Conservation (phyloP, 2,329 filamentous ascomycete genomes). For the Trichoderma koningii region DNA sequence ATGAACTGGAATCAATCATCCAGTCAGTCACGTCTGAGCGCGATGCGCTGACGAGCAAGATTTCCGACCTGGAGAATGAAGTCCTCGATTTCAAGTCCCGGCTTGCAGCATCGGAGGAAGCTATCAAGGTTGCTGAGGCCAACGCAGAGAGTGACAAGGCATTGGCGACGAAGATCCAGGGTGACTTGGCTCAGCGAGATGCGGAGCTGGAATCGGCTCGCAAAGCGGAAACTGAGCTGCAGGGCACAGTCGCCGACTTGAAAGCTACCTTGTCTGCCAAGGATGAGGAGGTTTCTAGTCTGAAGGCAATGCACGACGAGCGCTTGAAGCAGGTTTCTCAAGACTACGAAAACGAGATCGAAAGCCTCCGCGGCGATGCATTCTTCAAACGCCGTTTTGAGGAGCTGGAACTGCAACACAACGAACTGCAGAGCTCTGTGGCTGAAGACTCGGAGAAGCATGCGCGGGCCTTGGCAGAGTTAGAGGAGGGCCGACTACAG, state of each 20-base stretch:
- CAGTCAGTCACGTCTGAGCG: slow-evolving; percentile 49
- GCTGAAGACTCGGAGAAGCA: slow-evolving; percentile 44
- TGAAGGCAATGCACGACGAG: slow-evolving; percentile 59
- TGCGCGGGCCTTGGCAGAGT: slow-evolving; percentile 46
- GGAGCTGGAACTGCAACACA: slow-evolving; percentile 60
- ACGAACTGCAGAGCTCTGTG: slow-evolving; percentile 48
- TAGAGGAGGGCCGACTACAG: slow-evolving; percentile 48
- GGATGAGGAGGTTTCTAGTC: slow-evolving; percentile 51
- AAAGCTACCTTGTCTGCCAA: slow-evolving; percentile 51
- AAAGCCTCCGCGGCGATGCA: slow-evolving; percentile 62
- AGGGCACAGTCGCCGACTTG: slow-evolving; percentile 52
- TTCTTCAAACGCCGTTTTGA: slow-evolving; percentile 66
- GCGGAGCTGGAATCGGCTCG: slow-evolving; percentile 50
- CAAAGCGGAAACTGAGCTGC: slow-evolving; percentile 45
- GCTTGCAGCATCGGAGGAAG: slow-evolving; percentile 51
- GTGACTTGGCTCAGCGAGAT: slow-evolving; percentile 47
- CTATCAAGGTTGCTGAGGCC: slow-evolving; percentile 46
- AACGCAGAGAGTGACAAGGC: slow-evolving; percentile 49
- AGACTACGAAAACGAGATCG: slow-evolving; percentile 67
- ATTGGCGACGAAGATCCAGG: slow-evolving; percentile 45
- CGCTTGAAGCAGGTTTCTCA: slow-evolving; percentile 60
- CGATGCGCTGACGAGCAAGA: slow-evolving; percentile 48
- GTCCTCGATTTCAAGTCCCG: slow-evolving; percentile 54
- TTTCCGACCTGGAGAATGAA: slow-evolving; percentile 55
- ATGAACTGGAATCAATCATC: slow-evolving; percentile 49